Evolutionary conservation across 2,329 filamentous ascomycete genomes (phyloP), one percentile per base, ranked within the genome.

Genomic region (Whalleya microplaca): DNA sequence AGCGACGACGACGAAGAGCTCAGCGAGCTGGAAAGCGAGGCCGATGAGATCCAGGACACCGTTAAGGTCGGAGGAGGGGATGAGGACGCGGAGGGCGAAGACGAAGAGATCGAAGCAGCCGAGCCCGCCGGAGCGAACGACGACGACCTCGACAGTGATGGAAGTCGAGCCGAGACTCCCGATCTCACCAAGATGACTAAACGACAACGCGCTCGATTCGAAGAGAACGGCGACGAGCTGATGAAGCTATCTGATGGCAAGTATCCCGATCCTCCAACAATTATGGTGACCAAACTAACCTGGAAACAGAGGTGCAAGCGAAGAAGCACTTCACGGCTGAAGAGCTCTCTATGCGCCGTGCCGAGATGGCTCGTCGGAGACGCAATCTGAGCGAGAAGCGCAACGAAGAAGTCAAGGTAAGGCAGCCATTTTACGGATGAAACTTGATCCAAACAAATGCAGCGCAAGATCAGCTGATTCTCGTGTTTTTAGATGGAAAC

Each of bases 401-500:
- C 47, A 86, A 83, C 58, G 84, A 86, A 59, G 84, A 86, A 73
- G 83, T 86, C 71, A 86, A 85, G 79, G 83, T 81, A 75, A 53
- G 72, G 55, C 12, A 40, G 2, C 12, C 9, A 18, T 27, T 12
- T 37, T n/a, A n/a, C n/a, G n/a, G n/a, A 27, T 41, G n/a, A n/a
- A 14, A 14, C 14, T 27, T 8, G 32, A 18, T 9, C 16, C 16
- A 10, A 5, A 23, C 21, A 16, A 21, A 32, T 12, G 41, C 18
- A 41, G 1, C 10, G 4, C 29, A n/a, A n/a, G n/a, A n/a, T n/a
- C 41, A 21, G 20, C 45, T 65, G 51, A 66, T 53, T 44, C 7
- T 16, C 12, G 16, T 16, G 40, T 47, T 55, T 21, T 55, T 64
- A 93, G 90, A 91, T 92, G 84, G 91, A 94, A 78, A 95, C 91